Evolutionary conservation across 257 asterid genomes (phyloP).

Genomic region (Salvia rosmarinus): DNA sequence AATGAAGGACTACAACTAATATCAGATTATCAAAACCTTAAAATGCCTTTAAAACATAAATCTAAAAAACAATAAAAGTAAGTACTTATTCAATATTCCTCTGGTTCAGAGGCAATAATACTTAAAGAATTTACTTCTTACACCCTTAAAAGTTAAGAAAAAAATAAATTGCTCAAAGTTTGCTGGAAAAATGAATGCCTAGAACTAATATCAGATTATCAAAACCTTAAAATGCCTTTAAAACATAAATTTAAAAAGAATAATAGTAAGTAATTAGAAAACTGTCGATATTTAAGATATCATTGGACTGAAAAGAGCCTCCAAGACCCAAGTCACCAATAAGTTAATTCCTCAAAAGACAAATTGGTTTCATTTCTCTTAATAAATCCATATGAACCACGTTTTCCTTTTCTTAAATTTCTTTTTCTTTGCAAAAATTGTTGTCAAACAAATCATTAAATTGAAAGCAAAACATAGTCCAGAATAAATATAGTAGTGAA

Average conservation of each 20-base stretch:
- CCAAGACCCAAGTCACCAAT: constrained; percentile 17
- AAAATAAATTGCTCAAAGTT: background rate
- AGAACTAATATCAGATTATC: background rate
- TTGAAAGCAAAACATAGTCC: constrained; percentile 5
- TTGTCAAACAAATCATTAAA: background rate
- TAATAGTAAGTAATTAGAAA: background rate
- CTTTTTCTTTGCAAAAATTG: constrained; percentile 11
- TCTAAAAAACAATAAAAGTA: background rate
- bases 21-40: background rate
- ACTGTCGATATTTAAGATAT: background rate
- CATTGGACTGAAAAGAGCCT: constrained; percentile 8
- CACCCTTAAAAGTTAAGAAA: background rate
- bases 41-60: background rate
- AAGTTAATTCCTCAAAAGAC: background rate
- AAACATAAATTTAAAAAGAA: background rate
- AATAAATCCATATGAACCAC: constrained; percentile 3
- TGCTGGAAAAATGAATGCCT: background rate
- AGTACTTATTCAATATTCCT: too few relatives aligned
- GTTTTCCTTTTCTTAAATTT: constrained; percentile 4
- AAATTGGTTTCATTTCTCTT: background rate
- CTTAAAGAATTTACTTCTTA: background rate
- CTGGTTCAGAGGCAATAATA: too few relatives aligned
- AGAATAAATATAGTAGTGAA: background rate
- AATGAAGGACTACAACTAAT: background rate
- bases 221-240: constrained; percentile 1